A percentile compares a stretch with the other conserved stretches of the same genome.
Evolutionary conservation across 208 protist species (phyloP).

Genomic region (Trypanosoma theileri): DNA sequence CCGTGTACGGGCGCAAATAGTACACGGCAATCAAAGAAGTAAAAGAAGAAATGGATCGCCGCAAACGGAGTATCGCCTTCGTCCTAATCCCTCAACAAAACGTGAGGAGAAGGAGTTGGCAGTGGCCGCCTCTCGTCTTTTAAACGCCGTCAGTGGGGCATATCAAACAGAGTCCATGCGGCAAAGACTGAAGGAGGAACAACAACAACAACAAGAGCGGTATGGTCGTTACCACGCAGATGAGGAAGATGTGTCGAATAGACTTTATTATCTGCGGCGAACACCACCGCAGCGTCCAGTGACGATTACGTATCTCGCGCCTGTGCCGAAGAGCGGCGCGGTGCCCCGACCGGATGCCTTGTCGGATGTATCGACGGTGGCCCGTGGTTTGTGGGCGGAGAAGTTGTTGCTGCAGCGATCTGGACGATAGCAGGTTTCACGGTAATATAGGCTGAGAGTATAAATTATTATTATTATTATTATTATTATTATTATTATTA

Average conservation of each 20-base stretch:
- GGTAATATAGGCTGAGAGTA: background rate
- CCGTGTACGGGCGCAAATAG: constrained; percentile 17
- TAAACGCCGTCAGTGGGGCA: constrained; percentile 6
- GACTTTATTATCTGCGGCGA: constrained; percentile 7
- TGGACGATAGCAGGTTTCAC: background rate
- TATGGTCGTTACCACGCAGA: no score
- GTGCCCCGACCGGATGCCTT: background rate
- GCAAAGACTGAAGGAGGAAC: background rate
- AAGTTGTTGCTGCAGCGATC: constrained; percentile 45
- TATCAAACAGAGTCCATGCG: background rate
- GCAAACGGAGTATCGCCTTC: background rate
- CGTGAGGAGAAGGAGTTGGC: constrained; percentile 9
- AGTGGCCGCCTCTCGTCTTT: constrained; percentile 10
- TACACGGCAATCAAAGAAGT: background rate
- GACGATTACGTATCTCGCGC: constrained; percentile 5
- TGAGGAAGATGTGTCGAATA: background rate
- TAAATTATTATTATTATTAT: no score
- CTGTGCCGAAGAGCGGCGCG: constrained; percentile 7
- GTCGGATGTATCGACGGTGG: constrained; percentile 34
- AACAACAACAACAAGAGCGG: background rate
- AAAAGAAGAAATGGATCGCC: background rate
- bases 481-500: no score
- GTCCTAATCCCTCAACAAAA: background rate
- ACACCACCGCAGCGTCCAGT: constrained; percentile 1
- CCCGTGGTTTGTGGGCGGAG: constrained; percentile 67